Conservation (phyloP, 371 early-diverging fungal genomes). For the Rhizopus arrhizus region DNA sequence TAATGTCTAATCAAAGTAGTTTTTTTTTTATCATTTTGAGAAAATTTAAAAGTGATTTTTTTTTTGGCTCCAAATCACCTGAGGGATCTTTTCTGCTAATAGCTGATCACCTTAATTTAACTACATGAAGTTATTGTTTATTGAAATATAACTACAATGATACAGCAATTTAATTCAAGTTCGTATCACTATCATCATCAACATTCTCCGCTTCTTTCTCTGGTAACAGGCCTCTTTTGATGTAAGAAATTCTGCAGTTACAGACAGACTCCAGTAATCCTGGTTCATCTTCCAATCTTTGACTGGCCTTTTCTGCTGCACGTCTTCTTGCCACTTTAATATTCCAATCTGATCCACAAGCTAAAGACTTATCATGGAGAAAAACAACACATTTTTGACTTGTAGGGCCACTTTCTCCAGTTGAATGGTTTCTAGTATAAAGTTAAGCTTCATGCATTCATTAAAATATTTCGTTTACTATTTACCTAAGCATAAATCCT, state of each 20-base stretch:
- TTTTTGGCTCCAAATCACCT: too few relatives aligned
- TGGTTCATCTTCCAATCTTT: constrained; percentile 45
- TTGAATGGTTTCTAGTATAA: constrained; percentile 42
- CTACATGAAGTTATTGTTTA: too few relatives aligned
- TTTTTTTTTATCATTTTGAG: too few relatives aligned
- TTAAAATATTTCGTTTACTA: not conserved
- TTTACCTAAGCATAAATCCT: constrained; percentile 50
- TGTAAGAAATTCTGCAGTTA: constrained; percentile 32
- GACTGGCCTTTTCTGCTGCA: constrained; percentile 47
- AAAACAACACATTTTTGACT: constrained; percentile 55
- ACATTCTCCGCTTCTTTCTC: constrained; percentile 14
- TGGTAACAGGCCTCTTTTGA: constrained; percentile 14
- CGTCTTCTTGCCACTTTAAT: constrained; percentile 54
- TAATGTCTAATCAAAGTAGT: too few relatives aligned
- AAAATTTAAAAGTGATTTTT: too few relatives aligned
- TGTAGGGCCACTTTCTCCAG: constrained; percentile 29
- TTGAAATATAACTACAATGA: too few relatives aligned
- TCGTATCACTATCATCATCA: not conserved
- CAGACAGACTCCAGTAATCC: constrained; percentile 36
- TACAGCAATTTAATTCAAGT: too few relatives aligned
- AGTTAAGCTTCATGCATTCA: not conserved
- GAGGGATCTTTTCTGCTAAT: too few relatives aligned
- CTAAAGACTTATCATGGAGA: constrained; percentile 48
- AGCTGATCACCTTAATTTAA: too few relatives aligned
- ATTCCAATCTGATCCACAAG: constrained; percentile 47